Conservation (phyloP, 1,139 yeast species). For the Tardiomyces blankii region DNA sequence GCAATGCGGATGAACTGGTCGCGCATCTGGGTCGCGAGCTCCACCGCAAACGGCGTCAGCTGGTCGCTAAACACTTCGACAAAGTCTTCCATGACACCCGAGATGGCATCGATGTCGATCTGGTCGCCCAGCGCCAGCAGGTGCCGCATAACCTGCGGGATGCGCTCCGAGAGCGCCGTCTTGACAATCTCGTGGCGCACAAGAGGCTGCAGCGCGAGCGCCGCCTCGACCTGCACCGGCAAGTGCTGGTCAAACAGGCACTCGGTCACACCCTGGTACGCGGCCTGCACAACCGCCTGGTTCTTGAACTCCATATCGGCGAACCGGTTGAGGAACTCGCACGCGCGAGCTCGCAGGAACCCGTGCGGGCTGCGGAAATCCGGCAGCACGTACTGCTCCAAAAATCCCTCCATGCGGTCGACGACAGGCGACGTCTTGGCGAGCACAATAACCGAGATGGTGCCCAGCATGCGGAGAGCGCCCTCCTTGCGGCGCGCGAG, state of each 20-base stretch:
- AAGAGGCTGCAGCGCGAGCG: constrained; percentile 76
- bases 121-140: constrained; percentile 66
- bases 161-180: constrained; percentile 52
- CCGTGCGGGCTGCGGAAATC: constrained; percentile 53
- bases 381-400: constrained; percentile 58
- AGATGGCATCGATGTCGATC: constrained; percentile 77
- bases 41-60: constrained; percentile 87
- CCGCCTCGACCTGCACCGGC: constrained; percentile 78
- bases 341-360: constrained; percentile 76
- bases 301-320: constrained; percentile 51
- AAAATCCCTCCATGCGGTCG: constrained; percentile 57
- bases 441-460: constrained; percentile 51
- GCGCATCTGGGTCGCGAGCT: constrained; percentile 66
- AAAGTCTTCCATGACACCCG: constrained; percentile 91
- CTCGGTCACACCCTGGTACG: constrained; percentile 58
- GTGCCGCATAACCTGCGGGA: constrained; percentile 76
- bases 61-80: constrained; percentile 84
- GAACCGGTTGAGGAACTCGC: constrained; percentile 64
- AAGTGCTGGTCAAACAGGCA: constrained; percentile 47
- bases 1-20: constrained; percentile 73
- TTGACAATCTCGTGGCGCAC: constrained; percentile 55
- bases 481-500: constrained; percentile 72
- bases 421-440: constrained; percentile 47
- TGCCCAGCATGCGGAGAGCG: constrained; percentile 64
- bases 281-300: constrained; percentile 36